Evolutionary conservation across 768 basidiomycete genomes (phyloP), one percentile per base, ranked within the genome.

Genomic region (Mycena venus): DNA sequence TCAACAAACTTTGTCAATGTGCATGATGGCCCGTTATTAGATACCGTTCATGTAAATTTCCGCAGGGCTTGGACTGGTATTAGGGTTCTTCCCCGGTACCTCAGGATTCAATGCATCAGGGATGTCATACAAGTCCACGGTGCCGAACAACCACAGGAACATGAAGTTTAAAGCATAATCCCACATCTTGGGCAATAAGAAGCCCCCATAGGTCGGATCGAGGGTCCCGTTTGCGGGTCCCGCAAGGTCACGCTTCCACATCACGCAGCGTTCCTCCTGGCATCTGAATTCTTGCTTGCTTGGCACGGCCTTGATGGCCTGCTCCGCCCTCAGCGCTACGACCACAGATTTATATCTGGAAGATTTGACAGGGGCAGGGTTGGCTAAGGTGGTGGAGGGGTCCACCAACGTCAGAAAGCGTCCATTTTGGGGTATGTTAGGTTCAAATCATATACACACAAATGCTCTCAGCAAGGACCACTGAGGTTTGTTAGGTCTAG

Each of bases 401-500:
- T 38, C 36, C 36, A 38, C 36, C 14, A 38, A 38, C 14, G 36
- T 38, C 36, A 14, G 36, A 14, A 38, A 38, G 14, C 14, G 36
- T 38, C 36, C 36, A 14, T 38, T 7, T 38, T 38, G 36, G 7
- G 36, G 36, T 94, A 95, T n/a, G 91, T 89, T n/a, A 95, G 83
- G 78, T 90, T 91, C 36, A 94, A 79, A 77, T 94, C 85, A 78
- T 90, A 92, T 19, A 89, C 89, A 77, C 94, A 95, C n/a, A 93
- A 83, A 47, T 88, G 84, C 31, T 85, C 81, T 80, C 92, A 93
- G 71, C 25, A 38, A 2, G 11, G 42, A 11, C 36, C 17, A 17
- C 9, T 4, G 42, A 42, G 15, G 42, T 42, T 17, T 17, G 15
- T 9, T 42, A 9, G 42, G 12, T 9, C 12, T 38, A 38, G 36